These are phyloP conservation scores for Kalmanozyma brasiliensis DNA, from an alignment of 1,284 basidiomycete species.

Conservation along the genomic window DNA sequence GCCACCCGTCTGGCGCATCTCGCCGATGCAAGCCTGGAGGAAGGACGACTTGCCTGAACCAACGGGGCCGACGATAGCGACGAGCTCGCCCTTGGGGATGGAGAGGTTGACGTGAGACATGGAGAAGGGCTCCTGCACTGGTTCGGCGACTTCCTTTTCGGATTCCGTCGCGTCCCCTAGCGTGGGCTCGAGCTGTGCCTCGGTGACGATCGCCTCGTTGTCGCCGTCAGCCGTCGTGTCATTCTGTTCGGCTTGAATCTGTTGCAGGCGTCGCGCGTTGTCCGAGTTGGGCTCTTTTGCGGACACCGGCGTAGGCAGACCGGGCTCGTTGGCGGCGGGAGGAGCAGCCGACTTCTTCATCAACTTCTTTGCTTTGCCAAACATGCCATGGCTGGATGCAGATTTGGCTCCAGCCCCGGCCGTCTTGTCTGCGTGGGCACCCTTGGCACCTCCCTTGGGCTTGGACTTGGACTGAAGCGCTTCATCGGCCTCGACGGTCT, in stretches of 20 bases:
- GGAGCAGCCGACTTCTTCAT: conserved; percentile 19
- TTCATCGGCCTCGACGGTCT: conserved; percentile 48
- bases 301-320: conserved; percentile 27
- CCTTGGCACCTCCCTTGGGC: conserved; percentile 17
- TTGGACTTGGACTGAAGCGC: conserved; percentile 26
- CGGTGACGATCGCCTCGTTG: conserved; percentile 26
- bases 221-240: conserved; percentile 25
- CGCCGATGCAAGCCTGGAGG: conserved; percentile 62
- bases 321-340: conserved; percentile 31
- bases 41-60: conserved; percentile 66
- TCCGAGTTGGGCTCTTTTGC: conserved; percentile 25
- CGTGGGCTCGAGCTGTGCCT: conserved; percentile 32
- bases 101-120: conserved; percentile 49
- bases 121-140: conserved; percentile 52
- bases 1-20: conserved; percentile 60
- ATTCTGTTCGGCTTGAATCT: conserved; percentile 43
- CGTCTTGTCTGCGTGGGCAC: conserved; percentile 4
- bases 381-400: conserved; percentile 16
- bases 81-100: conserved; percentile 52
- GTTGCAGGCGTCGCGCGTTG: conserved; percentile 27
- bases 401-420: conserved; percentile 1
- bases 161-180: conserved; percentile 16
- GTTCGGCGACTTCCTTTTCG: conserved; percentile 20
- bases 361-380: conserved; percentile 38
- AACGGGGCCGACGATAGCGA: conserved; percentile 65